Evolutionary conservation across 768 basidiomycete species (phyloP), one percentile per base, ranked within the genome.

Genomic region (Royoungia palumana): DNA sequence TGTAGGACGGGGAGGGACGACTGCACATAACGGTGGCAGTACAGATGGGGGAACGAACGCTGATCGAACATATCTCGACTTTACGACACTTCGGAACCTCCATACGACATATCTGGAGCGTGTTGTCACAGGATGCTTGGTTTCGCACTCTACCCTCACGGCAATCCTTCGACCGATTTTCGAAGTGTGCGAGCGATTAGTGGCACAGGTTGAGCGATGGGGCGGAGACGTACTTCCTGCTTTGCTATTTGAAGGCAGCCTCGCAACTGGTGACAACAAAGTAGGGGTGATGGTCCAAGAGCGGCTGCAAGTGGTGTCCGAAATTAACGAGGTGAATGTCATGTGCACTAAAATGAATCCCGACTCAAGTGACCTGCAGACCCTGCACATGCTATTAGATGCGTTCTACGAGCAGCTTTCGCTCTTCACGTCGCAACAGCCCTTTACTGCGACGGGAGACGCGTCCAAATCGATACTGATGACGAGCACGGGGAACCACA

Each of bases 121-220:
- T 39, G 68, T 95, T 19, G 70, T 89, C 16, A 85, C 84, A 3
- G 93, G 91, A 0, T 89, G 87, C 51, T 70, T 96, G 30, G 69
- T 96, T 44, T 78, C 84, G 6, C 87, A 91, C 55, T 62, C 79
- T 0, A 67, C 75, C 5, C 68, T 90, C 17, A 80, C 85, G 6
- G 66, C 76, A 2, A 78, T 82, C 35, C 70, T 94, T 34, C 81
- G 83, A 16, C 76, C 81, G 27, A 83, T 94, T 47, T 72, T 95
- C 42, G 89, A 91, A 55, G 75, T 87, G 9, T 94, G 91, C 63
- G 91, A 90, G 61, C 77, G 83, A 9, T 90, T 95, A 61, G 86
- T 85, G n/a, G 90, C 82, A 7, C 83, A 91, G 54, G 80, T 94
- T 0, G 93, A 94, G 66, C 72, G 92, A 44, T 96, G 93, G 93